A percentile compares a stretch with the other conserved stretches of the same genome.
These are phyloP conservation scores for Penicillium manginii DNA, from an alignment of 495 filamentous ascomycete genomes.

Conservation along the genomic window DNA sequence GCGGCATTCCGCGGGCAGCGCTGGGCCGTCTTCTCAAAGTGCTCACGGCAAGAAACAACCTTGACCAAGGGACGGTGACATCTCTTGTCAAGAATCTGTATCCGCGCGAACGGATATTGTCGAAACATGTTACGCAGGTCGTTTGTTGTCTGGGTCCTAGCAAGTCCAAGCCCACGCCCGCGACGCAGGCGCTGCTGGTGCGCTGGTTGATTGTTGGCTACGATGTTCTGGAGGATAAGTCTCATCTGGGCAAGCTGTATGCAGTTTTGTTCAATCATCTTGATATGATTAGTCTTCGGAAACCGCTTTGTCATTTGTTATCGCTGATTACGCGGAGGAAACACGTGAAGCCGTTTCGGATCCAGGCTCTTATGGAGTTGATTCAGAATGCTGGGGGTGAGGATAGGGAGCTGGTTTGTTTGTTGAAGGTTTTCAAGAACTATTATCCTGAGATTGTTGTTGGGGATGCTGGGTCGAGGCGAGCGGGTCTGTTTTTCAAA, in stretches of 20 bases:
- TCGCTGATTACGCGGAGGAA: slow-evolving; percentile 82
- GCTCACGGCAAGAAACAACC: slow-evolving; percentile 63
- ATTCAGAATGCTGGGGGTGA: slow-evolving; percentile 49
- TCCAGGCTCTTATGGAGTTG: slow-evolving; percentile 74
- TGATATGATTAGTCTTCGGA: slow-evolving; percentile 68
- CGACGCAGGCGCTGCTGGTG: slow-evolving; percentile 69
- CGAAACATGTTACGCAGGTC: slow-evolving; percentile 65
- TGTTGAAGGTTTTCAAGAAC: slow-evolving; percentile 84
- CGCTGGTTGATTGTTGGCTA: slow-evolving; percentile 83
- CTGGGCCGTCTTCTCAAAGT: slow-evolving; percentile 69
- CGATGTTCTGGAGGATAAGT: slow-evolving; percentile 68
- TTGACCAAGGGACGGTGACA: slow-evolving; percentile 74
- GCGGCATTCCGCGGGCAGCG: slow-evolving; percentile 63
- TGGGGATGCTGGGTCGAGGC: slow-evolving; percentile 54
- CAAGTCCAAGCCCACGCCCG: slow-evolving; percentile 72
- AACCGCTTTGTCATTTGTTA: slow-evolving; percentile 75
- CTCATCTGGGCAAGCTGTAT: slow-evolving; percentile 71
- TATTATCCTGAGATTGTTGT: slow-evolving; percentile 89
- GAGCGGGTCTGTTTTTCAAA: slow-evolving; percentile 54
- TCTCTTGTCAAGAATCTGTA: slow-evolving; percentile 75
- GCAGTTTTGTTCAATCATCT: slow-evolving; percentile 81
- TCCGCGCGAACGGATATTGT: slow-evolving; percentile 64
- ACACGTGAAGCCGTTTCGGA: slow-evolving; percentile 83
- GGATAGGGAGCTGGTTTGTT: slow-evolving; percentile 74
- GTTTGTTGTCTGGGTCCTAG: slow-evolving; percentile 79